A percentile compares a stretch with the other conserved stretches of the same genome.
Evolutionary conservation across 768 basidiomycete genomes (phyloP).

Genomic region (Amanita rubescens): DNA sequence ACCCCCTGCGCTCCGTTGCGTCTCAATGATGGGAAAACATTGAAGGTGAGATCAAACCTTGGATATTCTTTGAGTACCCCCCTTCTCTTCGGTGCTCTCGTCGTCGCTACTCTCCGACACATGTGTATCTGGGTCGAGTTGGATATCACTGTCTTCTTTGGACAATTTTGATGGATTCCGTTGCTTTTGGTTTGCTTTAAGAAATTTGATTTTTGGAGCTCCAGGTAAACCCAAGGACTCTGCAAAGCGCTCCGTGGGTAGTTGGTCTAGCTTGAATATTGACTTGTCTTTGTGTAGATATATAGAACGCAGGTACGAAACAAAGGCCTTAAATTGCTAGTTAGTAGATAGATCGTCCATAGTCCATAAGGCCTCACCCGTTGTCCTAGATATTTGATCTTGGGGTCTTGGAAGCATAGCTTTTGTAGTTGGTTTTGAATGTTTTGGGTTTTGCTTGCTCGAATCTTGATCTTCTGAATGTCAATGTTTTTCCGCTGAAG

Average conservation of each 20-base stretch:
- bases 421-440: conserved; percentile 88
- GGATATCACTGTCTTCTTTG: conserved; percentile 18
- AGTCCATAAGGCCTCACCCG: conserved; percentile 43
- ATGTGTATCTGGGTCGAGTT: not conserved
- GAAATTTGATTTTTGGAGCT: conserved; percentile 91
- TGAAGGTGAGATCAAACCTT: conserved; percentile 28
- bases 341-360: conserved; percentile 1
- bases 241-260: conserved; percentile 81
- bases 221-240: conserved; percentile 90
- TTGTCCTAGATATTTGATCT: conserved; percentile 96
- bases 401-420: conserved; percentile 89
- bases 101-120: conserved; percentile 15
- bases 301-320: conserved; percentile 91
- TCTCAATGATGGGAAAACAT: not conserved
- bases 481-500: conserved; percentile 67
- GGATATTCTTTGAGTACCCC: conserved; percentile 23
- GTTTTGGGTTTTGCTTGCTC: conserved; percentile 76
- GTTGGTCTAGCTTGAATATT: conserved; percentile 78
- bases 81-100: conserved; percentile 19
- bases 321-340: conserved; percentile 61
- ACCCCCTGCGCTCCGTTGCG: conserved; percentile 34
- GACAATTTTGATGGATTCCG: conserved; percentile 47
- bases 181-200: conserved; percentile 67
- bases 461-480: conserved; percentile 79
- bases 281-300: conserved; percentile 91